A percentile compares a stretch with the other conserved stretches of the same genome.
Conservation (phyloP, 805 yeast genomes). For the Nakazawaea peltata region DNA sequence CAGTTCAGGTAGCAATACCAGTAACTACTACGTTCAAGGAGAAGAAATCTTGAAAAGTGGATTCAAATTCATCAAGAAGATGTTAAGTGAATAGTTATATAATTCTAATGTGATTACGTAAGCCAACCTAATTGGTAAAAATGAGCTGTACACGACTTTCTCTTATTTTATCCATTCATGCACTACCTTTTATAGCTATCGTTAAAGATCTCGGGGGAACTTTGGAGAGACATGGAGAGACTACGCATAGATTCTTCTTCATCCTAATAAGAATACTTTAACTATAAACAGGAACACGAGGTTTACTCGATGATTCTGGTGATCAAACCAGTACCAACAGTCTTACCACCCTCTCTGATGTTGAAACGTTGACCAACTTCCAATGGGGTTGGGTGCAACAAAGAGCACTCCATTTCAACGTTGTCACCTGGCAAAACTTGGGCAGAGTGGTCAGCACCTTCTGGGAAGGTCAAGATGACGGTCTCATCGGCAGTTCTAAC, state of each 20-base stretch:
- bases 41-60: slow-evolving; percentile 26
- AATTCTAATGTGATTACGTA: too few species aligned
- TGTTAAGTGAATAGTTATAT: slow-evolving; percentile 9
- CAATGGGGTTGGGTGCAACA: slow-evolving; percentile 85
- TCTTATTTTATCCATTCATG: too few species aligned
- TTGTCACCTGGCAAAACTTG: slow-evolving; percentile 98
- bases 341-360: slow-evolving; percentile 98
- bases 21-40: slow-evolving; percentile 10
- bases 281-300: slow-evolving; percentile 5
- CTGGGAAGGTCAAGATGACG: slow-evolving; percentile 84
- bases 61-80: slow-evolving; percentile 31
- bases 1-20: slow-evolving; percentile 12
- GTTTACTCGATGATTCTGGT: slow-evolving; percentile 76
- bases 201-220: too few species aligned
- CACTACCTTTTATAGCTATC: too few species aligned
- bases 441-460: slow-evolving; percentile 73
- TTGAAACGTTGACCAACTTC: slow-evolving; percentile 98
- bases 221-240: too few species aligned
- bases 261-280: too few species aligned
- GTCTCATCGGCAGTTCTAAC: slow-evolving; percentile 96
- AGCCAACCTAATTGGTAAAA: too few species aligned
- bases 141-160: too few species aligned
- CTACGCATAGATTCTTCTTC: too few species aligned
- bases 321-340: slow-evolving; percentile 97
- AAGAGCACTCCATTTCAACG: slow-evolving; percentile 88